Conservation (phyloP, 176 grass and related monocot genomes). For the Carex pumila region DNA sequence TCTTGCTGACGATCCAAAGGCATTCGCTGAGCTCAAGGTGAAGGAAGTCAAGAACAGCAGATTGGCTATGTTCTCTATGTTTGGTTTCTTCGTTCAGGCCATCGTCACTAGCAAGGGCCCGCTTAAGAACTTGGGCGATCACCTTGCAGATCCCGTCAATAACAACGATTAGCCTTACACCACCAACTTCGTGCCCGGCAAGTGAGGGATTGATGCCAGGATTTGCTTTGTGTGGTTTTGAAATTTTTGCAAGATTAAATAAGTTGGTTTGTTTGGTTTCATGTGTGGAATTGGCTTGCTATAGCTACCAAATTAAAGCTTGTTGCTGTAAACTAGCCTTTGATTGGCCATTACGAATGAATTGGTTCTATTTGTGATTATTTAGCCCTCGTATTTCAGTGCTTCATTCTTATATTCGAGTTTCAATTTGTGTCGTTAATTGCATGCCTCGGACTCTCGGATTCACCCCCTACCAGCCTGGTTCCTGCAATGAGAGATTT, state of each 20-base stretch:
- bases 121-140: conserved; percentile 83
- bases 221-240: neutral
- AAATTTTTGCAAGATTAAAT: neutral
- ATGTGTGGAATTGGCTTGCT: neutral
- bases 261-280: neutral
- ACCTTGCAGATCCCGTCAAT: conserved; percentile 86
- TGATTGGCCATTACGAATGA: neutral
- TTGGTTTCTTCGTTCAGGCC: conserved; percentile 84
- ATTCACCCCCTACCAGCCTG: too few species aligned
- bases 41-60: conserved; percentile 92
- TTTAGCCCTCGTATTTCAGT: neutral
- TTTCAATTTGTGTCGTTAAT: too few species aligned
- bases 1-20: conserved; percentile 75
- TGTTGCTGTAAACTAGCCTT: conserved; percentile 17
- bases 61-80: conserved; percentile 98
- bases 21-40: conserved; percentile 79
- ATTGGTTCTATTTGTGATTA: neutral
- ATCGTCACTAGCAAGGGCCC: conserved; percentile 95
- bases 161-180: conserved; percentile 92
- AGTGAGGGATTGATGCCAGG: conserved; percentile 13
- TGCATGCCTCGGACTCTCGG: too few species aligned
- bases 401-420: neutral
- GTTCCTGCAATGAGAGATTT: too few species aligned
- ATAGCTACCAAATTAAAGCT: neutral
- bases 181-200: conserved; percentile 95